A percentile compares a stretch with the other conserved stretches of the same genome.
Evolutionary conservation across 2,329 filamentous ascomycete genomes (phyloP).

Genomic region (Ascochyta fabae): DNA sequence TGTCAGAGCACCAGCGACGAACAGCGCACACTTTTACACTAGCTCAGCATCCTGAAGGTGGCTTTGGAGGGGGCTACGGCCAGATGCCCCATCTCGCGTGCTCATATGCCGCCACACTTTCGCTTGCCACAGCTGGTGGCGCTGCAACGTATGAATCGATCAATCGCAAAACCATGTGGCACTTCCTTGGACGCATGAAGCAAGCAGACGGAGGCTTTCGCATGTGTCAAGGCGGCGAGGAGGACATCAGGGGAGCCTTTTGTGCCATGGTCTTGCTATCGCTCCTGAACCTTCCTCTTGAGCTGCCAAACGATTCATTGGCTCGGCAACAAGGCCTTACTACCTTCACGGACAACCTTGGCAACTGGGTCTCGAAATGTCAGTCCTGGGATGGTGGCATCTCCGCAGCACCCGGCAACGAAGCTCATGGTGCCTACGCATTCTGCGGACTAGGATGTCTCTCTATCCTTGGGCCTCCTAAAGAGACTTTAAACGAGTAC

Average conservation of each 20-base stretch:
- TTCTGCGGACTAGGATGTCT: slow-evolving; percentile 93
- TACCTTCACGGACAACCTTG: slow-evolving; percentile 74
- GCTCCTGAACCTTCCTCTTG: slow-evolving; percentile 80
- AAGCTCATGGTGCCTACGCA: slow-evolving; percentile 95
- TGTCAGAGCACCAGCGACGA: slow-evolving; percentile 67
- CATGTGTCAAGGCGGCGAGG: slow-evolving; percentile 84
- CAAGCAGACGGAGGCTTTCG: slow-evolving; percentile 88
- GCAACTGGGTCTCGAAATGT: slow-evolving; percentile 82
- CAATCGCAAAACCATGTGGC: slow-evolving; percentile 86
- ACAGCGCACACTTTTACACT: slow-evolving; percentile 76
- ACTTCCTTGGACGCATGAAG: slow-evolving; percentile 86
- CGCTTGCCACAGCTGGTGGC: slow-evolving; percentile 79
- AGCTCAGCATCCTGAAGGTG: slow-evolving; percentile 82
- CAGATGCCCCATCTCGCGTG: slow-evolving; percentile 88
- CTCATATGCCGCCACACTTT: slow-evolving; percentile 83
- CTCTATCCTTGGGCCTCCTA: slow-evolving; percentile 81
- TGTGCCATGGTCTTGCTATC: slow-evolving; percentile 86
- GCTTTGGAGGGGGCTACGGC: slow-evolving; percentile 92
- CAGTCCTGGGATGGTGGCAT: slow-evolving; percentile 97
- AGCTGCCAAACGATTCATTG: slow-evolving; percentile 75
- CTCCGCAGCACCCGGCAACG: slow-evolving; percentile 80
- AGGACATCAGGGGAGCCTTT: slow-evolving; percentile 92
- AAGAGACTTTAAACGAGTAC: slow-evolving; percentile 74
- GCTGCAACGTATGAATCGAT: slow-evolving; percentile 75
- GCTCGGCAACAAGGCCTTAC: slow-evolving; percentile 67